phyloP scores from a whole-genome alignment of 371 early-diverging fungal species.

The Sporodiniella umbellata region DNA sequence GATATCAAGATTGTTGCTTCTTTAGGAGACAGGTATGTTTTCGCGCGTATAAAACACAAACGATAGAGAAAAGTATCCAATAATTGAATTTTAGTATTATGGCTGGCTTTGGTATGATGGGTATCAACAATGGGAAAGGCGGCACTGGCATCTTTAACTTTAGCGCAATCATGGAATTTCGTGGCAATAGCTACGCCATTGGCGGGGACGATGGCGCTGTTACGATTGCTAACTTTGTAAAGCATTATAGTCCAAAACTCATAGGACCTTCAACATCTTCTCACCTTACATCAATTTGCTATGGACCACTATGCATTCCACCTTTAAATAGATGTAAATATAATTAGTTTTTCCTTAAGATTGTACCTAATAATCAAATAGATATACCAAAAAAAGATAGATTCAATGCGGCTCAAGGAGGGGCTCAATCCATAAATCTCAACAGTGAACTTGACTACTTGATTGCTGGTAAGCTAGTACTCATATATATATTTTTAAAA shows the following conservation, averaged over 20 bases:
- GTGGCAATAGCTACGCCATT: slow-evolving; percentile 33
- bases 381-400: slow-evolving; percentile 26
- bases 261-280: slow-evolving; percentile 23
- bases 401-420: slow-evolving; percentile 35
- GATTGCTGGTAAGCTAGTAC: slow-evolving; percentile 17
- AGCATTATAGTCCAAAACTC: slow-evolving; percentile 22
- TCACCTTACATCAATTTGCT: slow-evolving; percentile 20
- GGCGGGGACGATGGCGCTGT: slow-evolving; percentile 28
- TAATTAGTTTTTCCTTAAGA: background rate
- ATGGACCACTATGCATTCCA: background rate
- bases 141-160: slow-evolving; percentile 15
- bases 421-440: slow-evolving; percentile 23
- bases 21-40: slow-evolving; percentile 24
- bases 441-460: slow-evolving; percentile 29
- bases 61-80: background rate
- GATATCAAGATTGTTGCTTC: slow-evolving; percentile 24
- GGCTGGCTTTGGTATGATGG: slow-evolving; percentile 27
- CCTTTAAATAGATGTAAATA: slow-evolving; percentile 11
- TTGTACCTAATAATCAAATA: background rate
- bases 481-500: background rate
- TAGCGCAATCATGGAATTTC: slow-evolving; percentile 18
- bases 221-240: slow-evolving; percentile 25
- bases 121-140: slow-evolving; percentile 11
- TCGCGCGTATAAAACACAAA: no score
- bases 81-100: slow-evolving; percentile 15